Evolutionary conservation across 768 basidiomycete species (phyloP), one percentile per base, ranked within the genome.

Genomic region (Clavaria fumosa): DNA sequence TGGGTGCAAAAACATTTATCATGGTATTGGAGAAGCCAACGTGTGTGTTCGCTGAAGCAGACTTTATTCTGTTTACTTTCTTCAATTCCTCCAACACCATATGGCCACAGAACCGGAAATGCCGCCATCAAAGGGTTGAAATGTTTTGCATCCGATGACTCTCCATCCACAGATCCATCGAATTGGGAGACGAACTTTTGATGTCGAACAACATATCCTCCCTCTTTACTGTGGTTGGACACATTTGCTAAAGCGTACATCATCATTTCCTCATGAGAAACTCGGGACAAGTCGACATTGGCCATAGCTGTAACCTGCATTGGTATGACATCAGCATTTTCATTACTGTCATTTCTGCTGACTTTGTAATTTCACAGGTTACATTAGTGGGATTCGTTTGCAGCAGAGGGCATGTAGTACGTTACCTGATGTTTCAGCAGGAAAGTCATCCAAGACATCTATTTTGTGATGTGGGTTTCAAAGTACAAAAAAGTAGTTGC

Each of bases 1-100:
- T 37, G 36, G 10, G 36, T 37, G 10, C 40, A 35, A 28, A 54
- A 54, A 1, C 45, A 30, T 2, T 20, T 34, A 31, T 53, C 48
- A 18, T 35, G 21, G 27, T 50, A 50, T 34, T 41, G 35, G 10
- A 53, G 20, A 1, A 38, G 34, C 46, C 50, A 49, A 26, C 19
- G 4, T 9, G 40, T 9, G 17, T 51, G 52, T 40, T 43, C 24
- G 14, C 42, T 20, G 22, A 37, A 31, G 41, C 42, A 3, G 44
- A 51, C 43, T 3, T 35, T 33, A 2, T 21, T 9, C 12, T 31
- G 11, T 18, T 39, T 0, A 9, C 14, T n/a, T 1, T 11, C 27
- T 24, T 56, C 53, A 31, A 53, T 43, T 1, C 53, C 52, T 1
- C 53, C 52, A 14, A 23, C 14, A 1, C 53, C 53, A 43, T 50